phyloP scores from a whole-genome alignment of 1,284 basidiomycete genomes.

The Ustilago esculenta region DNA sequence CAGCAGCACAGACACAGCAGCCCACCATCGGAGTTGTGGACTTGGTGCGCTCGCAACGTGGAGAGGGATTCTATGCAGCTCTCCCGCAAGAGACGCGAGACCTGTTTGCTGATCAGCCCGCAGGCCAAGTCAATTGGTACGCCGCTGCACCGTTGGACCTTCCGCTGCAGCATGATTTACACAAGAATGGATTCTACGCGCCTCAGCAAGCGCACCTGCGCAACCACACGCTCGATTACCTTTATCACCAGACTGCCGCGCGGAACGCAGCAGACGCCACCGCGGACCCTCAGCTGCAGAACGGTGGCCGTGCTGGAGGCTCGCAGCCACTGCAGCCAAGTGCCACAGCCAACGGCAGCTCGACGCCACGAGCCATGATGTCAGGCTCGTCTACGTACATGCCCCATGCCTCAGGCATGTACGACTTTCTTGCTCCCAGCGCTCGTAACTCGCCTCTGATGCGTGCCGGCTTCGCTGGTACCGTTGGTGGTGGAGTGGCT shows the following conservation, averaged over 20 bases:
- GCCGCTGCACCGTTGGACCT: constrained; percentile 54
- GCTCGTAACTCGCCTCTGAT: constrained; percentile 45
- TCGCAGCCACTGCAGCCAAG: constrained; percentile 39
- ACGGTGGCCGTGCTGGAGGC: constrained; percentile 4
- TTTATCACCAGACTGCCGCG: constrained; percentile 35
- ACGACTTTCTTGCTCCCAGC: constrained; percentile 43
- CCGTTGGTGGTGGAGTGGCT: background rate
- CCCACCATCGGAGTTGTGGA: constrained; percentile 36
- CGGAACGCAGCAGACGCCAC: constrained; percentile 12
- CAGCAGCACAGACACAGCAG: constrained; percentile 9
- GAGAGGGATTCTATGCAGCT: constrained; percentile 50
- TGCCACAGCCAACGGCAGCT: constrained; percentile 32
- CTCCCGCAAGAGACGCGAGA: constrained; percentile 48
- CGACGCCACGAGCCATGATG: constrained; percentile 34
- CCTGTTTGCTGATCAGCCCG: constrained; percentile 49
- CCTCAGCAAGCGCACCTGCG: constrained; percentile 38
- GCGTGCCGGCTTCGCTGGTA: constrained; percentile 15
- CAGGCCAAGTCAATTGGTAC: constrained; percentile 56
- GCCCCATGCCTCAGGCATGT: constrained; percentile 41
- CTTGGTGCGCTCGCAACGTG: constrained; percentile 36
- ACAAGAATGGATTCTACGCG: constrained; percentile 46
- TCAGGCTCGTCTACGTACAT: constrained; percentile 38
- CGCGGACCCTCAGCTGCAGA: constrained; percentile 16
- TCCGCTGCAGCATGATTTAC: constrained; percentile 42
- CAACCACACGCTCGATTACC: constrained; percentile 47